Evolutionary conservation across 768 basidiomycete genomes (phyloP).

Genomic region (Collybia sordida): DNA sequence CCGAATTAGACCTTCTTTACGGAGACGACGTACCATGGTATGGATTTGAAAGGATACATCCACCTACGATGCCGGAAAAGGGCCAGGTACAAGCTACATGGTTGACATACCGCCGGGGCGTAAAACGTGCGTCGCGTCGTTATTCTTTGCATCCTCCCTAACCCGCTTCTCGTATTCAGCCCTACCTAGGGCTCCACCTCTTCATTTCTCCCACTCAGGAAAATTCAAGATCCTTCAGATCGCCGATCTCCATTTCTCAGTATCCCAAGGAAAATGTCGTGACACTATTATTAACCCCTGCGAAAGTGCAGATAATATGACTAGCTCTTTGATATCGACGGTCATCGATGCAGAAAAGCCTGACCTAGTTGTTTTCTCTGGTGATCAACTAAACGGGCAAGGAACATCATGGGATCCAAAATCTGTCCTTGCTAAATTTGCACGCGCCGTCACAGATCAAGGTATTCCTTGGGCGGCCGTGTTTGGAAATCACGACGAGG

Average conservation of each 20-base stretch:
- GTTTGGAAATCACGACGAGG: constrained; percentile 94
- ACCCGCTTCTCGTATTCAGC: constrained; percentile 34
- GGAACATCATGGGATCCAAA: constrained; percentile 86
- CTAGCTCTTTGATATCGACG: constrained; percentile 66
- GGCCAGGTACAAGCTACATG: constrained; percentile 52
- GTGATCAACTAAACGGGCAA: constrained; percentile 94
- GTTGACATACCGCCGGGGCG: constrained; percentile 69
- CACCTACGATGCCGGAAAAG: constrained; percentile 49
- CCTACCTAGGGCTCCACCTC: constrained; percentile 69
- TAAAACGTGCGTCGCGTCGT: constrained; percentile 54
- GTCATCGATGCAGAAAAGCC: constrained; percentile 82
- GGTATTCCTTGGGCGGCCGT: constrained; percentile 88
- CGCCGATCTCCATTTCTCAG: constrained; percentile 93
- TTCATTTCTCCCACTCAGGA: constrained; percentile 82
- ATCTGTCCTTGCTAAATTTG: constrained; percentile 88
- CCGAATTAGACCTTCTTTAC: constrained; percentile 89
- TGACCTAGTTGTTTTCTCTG: constrained; percentile 88
- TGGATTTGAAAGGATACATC: constrained; percentile 76
- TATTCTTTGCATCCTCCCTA: background rate
- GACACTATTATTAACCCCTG: constrained; percentile 66
- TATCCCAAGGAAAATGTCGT: constrained; percentile 72
- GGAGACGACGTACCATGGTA: constrained; percentile 86
- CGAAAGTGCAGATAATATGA: constrained; percentile 73
- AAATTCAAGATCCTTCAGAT: constrained; percentile 89
- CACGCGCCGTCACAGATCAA: constrained; percentile 69